phyloP scores from a whole-genome alignment of 805 yeast species.

The Wickerhamomyces silvicola region DNA sequence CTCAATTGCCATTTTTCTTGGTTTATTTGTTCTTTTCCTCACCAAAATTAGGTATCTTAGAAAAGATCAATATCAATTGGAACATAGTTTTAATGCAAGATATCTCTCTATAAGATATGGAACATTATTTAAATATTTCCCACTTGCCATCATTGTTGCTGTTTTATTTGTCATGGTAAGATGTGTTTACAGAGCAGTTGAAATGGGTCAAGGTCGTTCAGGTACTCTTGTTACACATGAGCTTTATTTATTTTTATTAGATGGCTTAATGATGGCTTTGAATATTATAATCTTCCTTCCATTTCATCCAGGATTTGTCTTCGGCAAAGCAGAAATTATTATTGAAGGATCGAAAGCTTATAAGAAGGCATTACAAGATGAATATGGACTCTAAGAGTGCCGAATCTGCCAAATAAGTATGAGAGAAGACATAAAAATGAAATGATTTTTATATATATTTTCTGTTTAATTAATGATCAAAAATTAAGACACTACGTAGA shows the following conservation, averaged over 20 bases:
- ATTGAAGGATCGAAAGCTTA: too few relatives aligned
- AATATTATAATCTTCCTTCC: slow-evolving; percentile 41
- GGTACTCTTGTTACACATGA: slow-evolving; percentile 62
- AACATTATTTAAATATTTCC: slow-evolving; percentile 34
- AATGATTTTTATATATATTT: too few relatives aligned
- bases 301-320: slow-evolving; percentile 59
- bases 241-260: slow-evolving; percentile 50
- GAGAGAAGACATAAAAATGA: too few relatives aligned
- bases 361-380: too few relatives aligned
- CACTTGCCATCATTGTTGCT: slow-evolving; percentile 37
- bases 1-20: slow-evolving; percentile 56
- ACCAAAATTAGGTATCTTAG: slow-evolving; percentile 29
- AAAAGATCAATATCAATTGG: slow-evolving; percentile 19
- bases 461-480: too few relatives aligned
- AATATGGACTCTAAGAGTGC: too few relatives aligned
- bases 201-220: slow-evolving; percentile 65
- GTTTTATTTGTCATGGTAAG: slow-evolving; percentile 54
- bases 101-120: slow-evolving; percentile 31
- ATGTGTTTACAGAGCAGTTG: slow-evolving; percentile 68
- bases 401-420: too few relatives aligned
- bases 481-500: too few relatives aligned
- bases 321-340: slow-evolving; percentile 25
- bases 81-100: slow-evolving; percentile 29
- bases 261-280: slow-evolving; percentile 54
- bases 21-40: slow-evolving; percentile 42